Base-by-base conservation (phyloP, 148 eudicot species). In the Rhododendron molle region DNA sequence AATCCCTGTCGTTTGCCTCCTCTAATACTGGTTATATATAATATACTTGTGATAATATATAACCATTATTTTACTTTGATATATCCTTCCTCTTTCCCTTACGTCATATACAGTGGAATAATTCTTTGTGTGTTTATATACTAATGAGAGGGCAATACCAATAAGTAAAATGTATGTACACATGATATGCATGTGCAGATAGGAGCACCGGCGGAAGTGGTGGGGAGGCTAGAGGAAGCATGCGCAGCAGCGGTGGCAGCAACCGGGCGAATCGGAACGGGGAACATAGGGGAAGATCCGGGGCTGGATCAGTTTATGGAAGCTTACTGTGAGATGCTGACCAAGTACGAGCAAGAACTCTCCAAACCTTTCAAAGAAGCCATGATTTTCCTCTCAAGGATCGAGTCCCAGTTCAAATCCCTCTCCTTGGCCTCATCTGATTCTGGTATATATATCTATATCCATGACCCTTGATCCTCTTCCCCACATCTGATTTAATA, bases 271-370 rank as follows among this genome's bases (percentile, higher is more conserved):
- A 83, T 77, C 1, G 86, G 82, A 16, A 60, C 32, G 13, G 87
- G 92, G 73, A 85, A 82, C 47, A 20, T 93, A 8, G 99, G 98
- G 0, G 95, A 95, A 88, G 99, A 95, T 93, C 98, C 99, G 67
- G 91, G 89, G 10, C 90, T 97, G 80, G 99, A 97, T 91, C 99
- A 97, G 76, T 97, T 97, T 83, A 97, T 97, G 99, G 99, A 97
- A 81, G 99, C 98, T 0, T 97, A 97, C 85, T 93, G 98, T 89
- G 99, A 97, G 87, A 96, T 97, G 99, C 90, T 97, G 76, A 92
- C 83, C 0, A 97, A 97, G 83, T 95, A 97, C 79, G 99, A 97
- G 83, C 96, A 95, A 86, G 99, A 97, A 81, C 91, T 97, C 84
- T 91, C 98, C 0, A 97, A 97, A 88, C 98, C 98, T 83, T 94